phyloP scores from a whole-genome alignment of 1,139 yeast species.

The Suhomyces anneliseae region DNA sequence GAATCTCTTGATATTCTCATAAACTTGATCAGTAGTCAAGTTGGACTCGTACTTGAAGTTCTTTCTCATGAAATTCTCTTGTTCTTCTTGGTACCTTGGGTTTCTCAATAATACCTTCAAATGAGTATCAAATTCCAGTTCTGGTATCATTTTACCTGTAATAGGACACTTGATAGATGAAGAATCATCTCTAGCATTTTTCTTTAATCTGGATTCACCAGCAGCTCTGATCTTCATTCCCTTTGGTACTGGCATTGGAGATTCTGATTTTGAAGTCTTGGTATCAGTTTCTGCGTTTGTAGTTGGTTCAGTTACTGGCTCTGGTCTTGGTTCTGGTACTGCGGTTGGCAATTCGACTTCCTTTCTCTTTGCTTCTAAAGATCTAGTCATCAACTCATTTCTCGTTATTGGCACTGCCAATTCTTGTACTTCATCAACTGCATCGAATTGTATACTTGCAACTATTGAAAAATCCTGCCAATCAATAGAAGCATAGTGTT shows the following conservation, averaged over 20 bases:
- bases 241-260: constrained; percentile 28
- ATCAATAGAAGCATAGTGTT: constrained; percentile 73
- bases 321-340: background rate
- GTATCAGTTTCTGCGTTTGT: background rate
- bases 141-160: constrained; percentile 69
- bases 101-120: constrained; percentile 71
- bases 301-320: background rate
- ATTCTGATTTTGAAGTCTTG: constrained; percentile 4
- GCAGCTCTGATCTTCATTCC: constrained; percentile 70
- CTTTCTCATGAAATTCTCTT: constrained; percentile 62
- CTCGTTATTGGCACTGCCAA: constrained; percentile 62
- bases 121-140: constrained; percentile 71
- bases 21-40: constrained; percentile 67
- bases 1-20: constrained; percentile 68
- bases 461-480: constrained; percentile 84
- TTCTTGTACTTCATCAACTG: constrained; percentile 61
- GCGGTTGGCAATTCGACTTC: constrained; percentile 18
- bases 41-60: constrained; percentile 59
- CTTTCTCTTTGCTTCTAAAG: constrained; percentile 44
- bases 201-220: constrained; percentile 61
- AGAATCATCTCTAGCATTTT: constrained; percentile 24
- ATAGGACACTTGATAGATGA: constrained; percentile 65
- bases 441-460: constrained; percentile 66
- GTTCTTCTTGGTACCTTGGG: constrained; percentile 75
- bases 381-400: constrained; percentile 60